phyloP scores from a whole-genome alignment of 768 basidiomycete species.

The Collybiopsis confluens region DNA sequence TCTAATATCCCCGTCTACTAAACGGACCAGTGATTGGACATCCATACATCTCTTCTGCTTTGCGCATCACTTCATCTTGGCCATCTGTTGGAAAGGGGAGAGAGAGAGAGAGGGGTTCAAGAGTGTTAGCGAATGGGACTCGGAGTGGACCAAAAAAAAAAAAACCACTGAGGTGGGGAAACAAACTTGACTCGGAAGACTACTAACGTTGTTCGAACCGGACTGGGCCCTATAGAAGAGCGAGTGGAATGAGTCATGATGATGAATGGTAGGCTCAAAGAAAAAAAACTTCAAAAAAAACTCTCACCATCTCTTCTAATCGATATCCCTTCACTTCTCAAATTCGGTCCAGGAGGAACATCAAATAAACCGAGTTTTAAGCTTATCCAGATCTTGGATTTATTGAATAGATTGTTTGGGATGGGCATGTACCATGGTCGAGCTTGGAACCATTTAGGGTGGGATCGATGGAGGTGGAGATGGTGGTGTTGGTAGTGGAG shows the following conservation, averaged over 20 bases:
- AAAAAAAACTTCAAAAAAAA: slow-evolving; percentile 23
- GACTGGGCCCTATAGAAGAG: too few relatives aligned
- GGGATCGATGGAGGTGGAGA: background rate
- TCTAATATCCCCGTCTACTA: too few relatives aligned
- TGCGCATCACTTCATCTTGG: too few relatives aligned
- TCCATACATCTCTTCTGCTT: too few relatives aligned
- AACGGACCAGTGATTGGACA: too few relatives aligned
- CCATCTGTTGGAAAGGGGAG: slow-evolving; percentile 9
- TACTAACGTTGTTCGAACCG: too few relatives aligned
- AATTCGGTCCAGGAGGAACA: slow-evolving; percentile 37
- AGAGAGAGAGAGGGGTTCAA: background rate
- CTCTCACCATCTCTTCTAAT: slow-evolving; percentile 35
- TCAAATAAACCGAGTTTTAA: slow-evolving; percentile 30
- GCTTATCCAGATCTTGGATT: slow-evolving; percentile 24
- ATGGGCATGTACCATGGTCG: slow-evolving; percentile 46
- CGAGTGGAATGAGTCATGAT: too few relatives aligned
- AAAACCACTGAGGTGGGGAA: too few relatives aligned
- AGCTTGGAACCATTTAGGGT: slow-evolving; percentile 21
- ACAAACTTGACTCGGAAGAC: too few relatives aligned
- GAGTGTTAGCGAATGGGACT: background rate
- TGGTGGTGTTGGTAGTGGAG: background rate
- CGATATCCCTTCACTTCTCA: slow-evolving; percentile 35
- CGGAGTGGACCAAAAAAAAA: too few relatives aligned
- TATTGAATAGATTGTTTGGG: slow-evolving; percentile 21
- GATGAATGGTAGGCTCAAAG: background rate